Evolutionary conservation across 2,329 filamentous ascomycete genomes (phyloP).

Genomic region (Botryotinia calthae): DNA sequence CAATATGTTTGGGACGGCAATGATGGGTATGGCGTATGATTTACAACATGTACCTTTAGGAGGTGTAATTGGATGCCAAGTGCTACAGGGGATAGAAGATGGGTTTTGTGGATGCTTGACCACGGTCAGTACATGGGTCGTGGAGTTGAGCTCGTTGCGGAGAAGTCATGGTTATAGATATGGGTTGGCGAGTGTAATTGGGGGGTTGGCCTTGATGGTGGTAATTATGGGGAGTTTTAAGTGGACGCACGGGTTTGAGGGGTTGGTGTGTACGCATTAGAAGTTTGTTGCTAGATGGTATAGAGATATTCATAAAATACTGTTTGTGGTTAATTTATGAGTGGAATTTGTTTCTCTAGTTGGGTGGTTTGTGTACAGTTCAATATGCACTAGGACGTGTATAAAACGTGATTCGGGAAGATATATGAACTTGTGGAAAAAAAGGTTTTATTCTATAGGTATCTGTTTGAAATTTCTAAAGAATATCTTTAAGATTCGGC

Average conservation of each 20-base stretch:
- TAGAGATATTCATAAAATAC: not conserved
- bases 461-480: not conserved
- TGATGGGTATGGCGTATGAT: constrained; percentile 76
- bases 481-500: not conserved
- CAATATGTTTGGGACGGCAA: constrained; percentile 72
- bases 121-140: constrained; percentile 66
- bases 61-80: constrained; percentile 61
- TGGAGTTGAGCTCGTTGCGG: constrained; percentile 55
- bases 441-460: not conserved
- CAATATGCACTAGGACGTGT: not conserved
- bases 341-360: not conserved
- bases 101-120: constrained; percentile 67
- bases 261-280: constrained; percentile 34
- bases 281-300: not conserved
- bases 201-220: constrained; percentile 59
- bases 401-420: not conserved
- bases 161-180: constrained; percentile 66
- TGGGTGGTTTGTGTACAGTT: not conserved
- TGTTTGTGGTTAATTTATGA: not conserved
- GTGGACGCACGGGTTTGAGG: constrained; percentile 62
- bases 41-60: constrained; percentile 64
- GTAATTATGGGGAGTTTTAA: constrained; percentile 71
- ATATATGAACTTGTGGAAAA: not conserved
- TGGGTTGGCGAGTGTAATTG: constrained; percentile 57
- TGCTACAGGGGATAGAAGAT: constrained; percentile 64